Base-by-base conservation (phyloP, 2,329 filamentous ascomycete species). In the Ophiobolus disseminans region DNA sequence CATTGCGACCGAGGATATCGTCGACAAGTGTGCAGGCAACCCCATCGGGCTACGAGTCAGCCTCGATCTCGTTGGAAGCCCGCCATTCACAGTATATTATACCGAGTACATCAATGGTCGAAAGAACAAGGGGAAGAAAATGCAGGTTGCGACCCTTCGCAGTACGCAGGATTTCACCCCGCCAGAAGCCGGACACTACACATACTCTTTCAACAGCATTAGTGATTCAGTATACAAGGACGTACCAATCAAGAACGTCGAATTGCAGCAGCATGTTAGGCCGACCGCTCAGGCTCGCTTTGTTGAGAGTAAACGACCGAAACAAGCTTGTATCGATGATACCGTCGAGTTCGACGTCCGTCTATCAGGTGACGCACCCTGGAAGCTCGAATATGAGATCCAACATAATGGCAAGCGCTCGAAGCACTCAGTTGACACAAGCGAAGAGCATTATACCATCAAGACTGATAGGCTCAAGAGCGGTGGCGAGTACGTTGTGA, bases 1-100 rank as follows among this genome's bases (percentile, higher is more conserved):
- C 4, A 78, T 99, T 40, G 82, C 82, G 23, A 81, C 86, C 5
- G 89, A 96, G 61, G 87, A 91, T 54, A 91, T 99, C 34, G 89
- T 90, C 42, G 94, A 99, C 73, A 96, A 95, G 69, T 99, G 94
- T 70, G 93, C 92, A 26, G 91, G 92, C 38, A 96, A 91, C 66
- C 91, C 94, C 0, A 90, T 99, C 53, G 94, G 94, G 31, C 82
- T 99, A 45, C 84, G 88, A 9, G 90, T 99, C 32, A 89, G 94
- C 65, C 77, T 99, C 40, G 91, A 97, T 68, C 80, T 99, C 30
- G 88, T 93, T 21, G 94, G 94, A 52, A 96, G 91, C 0, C 93
- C 95, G 36, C 93, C 93, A 1, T 99, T 99, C 75, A 79, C 80
- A n/a, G 80, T 99, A 36, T 79, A 80, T 17, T 99, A 97, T 70